Percentiles rank a stretch among this genome's conserved stretches.
phyloP scores from a whole-genome alignment of 202 grass and related monocot genomes.

The Sporobolus alterniflorus region DNA sequence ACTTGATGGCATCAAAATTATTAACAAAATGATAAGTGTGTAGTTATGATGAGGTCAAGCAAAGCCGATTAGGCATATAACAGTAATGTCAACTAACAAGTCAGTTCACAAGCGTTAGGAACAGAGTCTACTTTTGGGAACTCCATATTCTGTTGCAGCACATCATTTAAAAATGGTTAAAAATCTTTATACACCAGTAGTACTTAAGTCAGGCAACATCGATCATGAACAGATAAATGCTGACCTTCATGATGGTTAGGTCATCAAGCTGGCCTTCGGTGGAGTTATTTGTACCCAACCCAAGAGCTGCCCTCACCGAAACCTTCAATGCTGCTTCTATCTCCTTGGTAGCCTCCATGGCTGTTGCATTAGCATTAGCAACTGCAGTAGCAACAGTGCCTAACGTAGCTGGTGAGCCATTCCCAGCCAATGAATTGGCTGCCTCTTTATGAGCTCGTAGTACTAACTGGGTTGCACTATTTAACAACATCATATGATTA shows the following conservation, averaged over 20 bases:
- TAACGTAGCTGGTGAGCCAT: constrained; percentile 64
- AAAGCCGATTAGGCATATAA: constrained; percentile 7
- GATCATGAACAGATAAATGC: constrained; percentile 26
- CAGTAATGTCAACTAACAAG: neutral
- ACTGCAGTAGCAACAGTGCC: constrained; percentile 93
- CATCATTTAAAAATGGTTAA: constrained; percentile 7
- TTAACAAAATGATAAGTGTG: neutral
- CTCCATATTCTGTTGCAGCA: neutral
- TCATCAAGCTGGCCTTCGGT: constrained; percentile 86
- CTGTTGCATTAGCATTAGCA: constrained; percentile 88
- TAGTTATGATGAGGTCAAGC: constrained; percentile 19
- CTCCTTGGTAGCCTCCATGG: constrained; percentile 93
- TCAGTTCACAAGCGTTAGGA: neutral
- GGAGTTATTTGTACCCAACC: constrained; percentile 58
- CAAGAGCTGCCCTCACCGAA: constrained; percentile 81
- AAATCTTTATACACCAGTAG: neutral
- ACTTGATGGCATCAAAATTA: constrained; percentile 3
- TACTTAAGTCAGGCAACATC: neutral
- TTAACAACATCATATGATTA: constrained; percentile 26
- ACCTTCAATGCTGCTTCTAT: constrained; percentile 91
- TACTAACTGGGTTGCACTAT: constrained; percentile 89
- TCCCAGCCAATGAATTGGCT: constrained; percentile 87
- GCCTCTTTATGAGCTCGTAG: constrained; percentile 92
- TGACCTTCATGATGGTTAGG: constrained; percentile 93
- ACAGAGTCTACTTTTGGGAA: neutral